Base-by-base conservation (phyloP, 2,329 filamentous ascomycete species). In the Penicillium digitatum region DNA sequence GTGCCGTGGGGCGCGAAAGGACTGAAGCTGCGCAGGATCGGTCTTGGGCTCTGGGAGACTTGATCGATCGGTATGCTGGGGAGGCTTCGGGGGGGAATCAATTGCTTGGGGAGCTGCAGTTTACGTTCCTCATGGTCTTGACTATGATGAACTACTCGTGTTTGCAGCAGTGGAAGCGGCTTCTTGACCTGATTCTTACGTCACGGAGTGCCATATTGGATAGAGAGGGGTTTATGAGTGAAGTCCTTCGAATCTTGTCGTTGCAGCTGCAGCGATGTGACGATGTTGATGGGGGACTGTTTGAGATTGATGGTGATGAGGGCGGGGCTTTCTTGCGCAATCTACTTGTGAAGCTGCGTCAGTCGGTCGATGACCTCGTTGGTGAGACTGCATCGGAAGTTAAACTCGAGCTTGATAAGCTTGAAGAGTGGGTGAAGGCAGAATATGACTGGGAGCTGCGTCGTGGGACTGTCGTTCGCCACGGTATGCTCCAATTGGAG, bases 111-210 rank as follows among this genome's bases (percentile, higher is more conserved):
- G 84, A 87, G 63, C 63, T 87, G 52, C 82, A 87, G 60, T 84
- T 86, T 63, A 78, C 78, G 31, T 87, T 87, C 62, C 69, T 86
- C 10, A 85, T 84, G 80, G 76, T 84, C 2, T 64, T 87, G 55
- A 85, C 82, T 5, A 73, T 87, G 58, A 84, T 84, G 74, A 87
- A 87, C 65, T 85, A 82, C 66, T 85, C 83, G 2, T 86, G 84
- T 63, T 71, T 86, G 3, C 82, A 86, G 66, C 84, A 87, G 65
- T 87, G 84, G 84, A 85, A 83, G 64, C 72, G 84, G 35, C 61
- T 87, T 11, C 69, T 87, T 10, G 72, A 72, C 1, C 69, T 87
- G 24, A 71, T 85, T 8, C 72, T 87, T 47, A 86, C 83, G 0
- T 85, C 81, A 62, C 76, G 74, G 18, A 67, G 66, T 38, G 83